Evolutionary conservation across 2,329 filamentous ascomycete species (phyloP), one percentile per base, ranked within the genome.

Genomic region (Paracorniculantispora psalliotae): DNA sequence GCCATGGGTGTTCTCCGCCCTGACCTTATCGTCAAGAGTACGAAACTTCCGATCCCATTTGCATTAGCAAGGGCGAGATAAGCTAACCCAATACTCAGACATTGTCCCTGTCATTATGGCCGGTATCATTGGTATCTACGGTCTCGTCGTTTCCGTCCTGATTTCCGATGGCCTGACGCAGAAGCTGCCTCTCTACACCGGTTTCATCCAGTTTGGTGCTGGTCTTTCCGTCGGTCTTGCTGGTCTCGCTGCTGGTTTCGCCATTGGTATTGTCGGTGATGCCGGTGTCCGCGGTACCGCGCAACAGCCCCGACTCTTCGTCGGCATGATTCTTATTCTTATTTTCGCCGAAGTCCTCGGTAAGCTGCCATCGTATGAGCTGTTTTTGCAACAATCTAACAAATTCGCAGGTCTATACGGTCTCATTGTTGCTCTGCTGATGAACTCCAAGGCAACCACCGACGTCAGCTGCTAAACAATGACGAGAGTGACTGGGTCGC

Each of bases 61-160:
- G 26, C 12, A 13, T 21, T 41, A 19, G 35, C 4, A 17, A 23
- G 33, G 3, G 41, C 55, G 46, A 39, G 13, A 21, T 37, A 48
- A 63, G 50, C 66, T 73, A 55, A 68, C 52, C 10, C 23, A 0
- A 25, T 6, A 21, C 51, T 10, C 67, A 97, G 93, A 97, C 85
- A 97, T 97, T 77, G 93, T 97, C 66, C 94, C 94, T 75, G 94
- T 97, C 79, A 96, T 99, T 87, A 99, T 99, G 94, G 94, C 94
- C 83, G 94, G 94, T 97, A 99, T 99, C 79, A 97, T 99, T 79
- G 94, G 91, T 89, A 97, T 99, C 77, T 99, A 94, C 81, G 90
- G 90, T 70, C 84, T 94, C 66, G 90, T 94, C 78, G 90, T 93
- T 62, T 92, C 90, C 19, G 90, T 94, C 74, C 79, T 94, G 71